Base-by-base conservation (phyloP, 148 eudicot species). In the Tetragonia tetragonoides region DNA sequence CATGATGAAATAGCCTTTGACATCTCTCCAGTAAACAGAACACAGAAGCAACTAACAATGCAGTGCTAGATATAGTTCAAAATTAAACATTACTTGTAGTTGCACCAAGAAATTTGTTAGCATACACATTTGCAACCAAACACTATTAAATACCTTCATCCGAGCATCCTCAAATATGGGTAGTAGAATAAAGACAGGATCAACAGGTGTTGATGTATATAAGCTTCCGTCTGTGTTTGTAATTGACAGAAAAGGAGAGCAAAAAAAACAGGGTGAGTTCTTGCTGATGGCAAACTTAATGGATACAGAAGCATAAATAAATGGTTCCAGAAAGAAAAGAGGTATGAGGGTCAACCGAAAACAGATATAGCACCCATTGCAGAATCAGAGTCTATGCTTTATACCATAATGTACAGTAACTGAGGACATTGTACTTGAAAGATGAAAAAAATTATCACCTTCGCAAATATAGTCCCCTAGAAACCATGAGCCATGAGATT, bases 131-230 rank as follows among this genome's bases (percentile, higher is more conserved):
- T 51, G 23, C 41, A 65, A 66, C 70, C 5, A 47, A 49, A 60
- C 64, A 75, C 54, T 66, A 70, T 14, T 51, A 44, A n/a, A 16
- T 83, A 92, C 98, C 97, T 96, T 96, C 93, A 93, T 89, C 66
- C 98, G 93, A 60, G 99, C 99, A 81, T 91, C 92, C 68, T 89
- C 91, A 82, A 96, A 96, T 75, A 96, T 79, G 23, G 99, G 97
- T 83, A 96, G 83, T 81, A 93, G 84, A 79, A 96, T 81, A 77
- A 96, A 96, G 68, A 96, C 91, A n/a, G 95, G 98, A 80, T 93
- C 99, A 73, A 96, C 84, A 54, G 98, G 98, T 74, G 99, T 93
- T 60, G 95, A 90, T 79, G 89, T 80, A 81, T 93, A 93, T 53
- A 96, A 80, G 79, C 99, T 78, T 59, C 98, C 98, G 82, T 96